A percentile compares a stretch with the other conserved stretches of the same genome.
phyloP scores from a whole-genome alignment of 208 protist species.

The Leishmania braziliensis region DNA sequence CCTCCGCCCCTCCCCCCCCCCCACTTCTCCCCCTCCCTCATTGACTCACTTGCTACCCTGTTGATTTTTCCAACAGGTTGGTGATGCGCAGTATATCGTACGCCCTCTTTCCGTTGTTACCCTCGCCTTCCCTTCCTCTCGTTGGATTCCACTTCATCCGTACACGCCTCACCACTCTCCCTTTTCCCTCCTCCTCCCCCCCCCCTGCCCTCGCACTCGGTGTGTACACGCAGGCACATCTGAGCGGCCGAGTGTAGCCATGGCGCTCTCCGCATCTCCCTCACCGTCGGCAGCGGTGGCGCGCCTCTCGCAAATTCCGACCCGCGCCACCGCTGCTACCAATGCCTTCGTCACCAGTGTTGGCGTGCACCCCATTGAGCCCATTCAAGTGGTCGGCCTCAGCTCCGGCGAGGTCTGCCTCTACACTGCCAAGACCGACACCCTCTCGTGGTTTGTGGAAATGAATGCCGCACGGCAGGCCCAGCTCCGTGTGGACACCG shows the following conservation, averaged over 20 bases:
- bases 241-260: neutral
- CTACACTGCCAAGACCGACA: conserved; percentile 32
- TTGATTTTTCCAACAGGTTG: too few relatives aligned
- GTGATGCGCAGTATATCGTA: neutral
- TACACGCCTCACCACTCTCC: neutral
- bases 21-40: too few relatives aligned
- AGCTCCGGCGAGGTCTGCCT: conserved; percentile 37
- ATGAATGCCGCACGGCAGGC: conserved; percentile 24
- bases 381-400: conserved; percentile 31
- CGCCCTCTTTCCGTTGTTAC: neutral
- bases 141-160: neutral
- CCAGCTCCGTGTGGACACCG: conserved; percentile 9
- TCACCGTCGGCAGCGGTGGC: neutral
- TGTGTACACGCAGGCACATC: neutral
- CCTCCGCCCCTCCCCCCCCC: too few relatives aligned
- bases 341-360: conserved; percentile 35
- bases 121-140: neutral
- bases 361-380: conserved; percentile 42
- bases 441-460: conserved; percentile 34
- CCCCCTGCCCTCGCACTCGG: too few relatives aligned
- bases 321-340: neutral
- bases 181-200: neutral
- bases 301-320: neutral
- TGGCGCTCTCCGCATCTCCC: neutral
- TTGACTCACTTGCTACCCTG: neutral